phyloP scores from a whole-genome alignment of 1,284 basidiomycete species.

The Cryptococcus sp. region DNA sequence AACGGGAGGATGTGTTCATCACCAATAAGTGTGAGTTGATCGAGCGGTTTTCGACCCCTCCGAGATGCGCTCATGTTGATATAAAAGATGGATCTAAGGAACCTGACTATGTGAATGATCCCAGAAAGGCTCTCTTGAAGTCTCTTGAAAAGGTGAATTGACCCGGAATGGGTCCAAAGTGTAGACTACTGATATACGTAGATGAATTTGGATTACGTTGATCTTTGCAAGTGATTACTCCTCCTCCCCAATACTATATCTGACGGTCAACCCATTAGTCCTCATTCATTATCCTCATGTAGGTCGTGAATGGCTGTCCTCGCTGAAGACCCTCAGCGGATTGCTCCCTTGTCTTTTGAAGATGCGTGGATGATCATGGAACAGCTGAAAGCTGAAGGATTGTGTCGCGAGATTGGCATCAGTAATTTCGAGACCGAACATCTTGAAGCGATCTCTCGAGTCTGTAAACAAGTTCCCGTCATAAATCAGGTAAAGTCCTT shows the following conservation, averaged over 20 bases:
- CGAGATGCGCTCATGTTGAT: not conserved
- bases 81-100: not conserved
- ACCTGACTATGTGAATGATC: not conserved
- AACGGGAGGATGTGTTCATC: constrained; percentile 3
- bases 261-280: not conserved
- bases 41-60: not conserved
- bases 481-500: constrained; percentile 5
- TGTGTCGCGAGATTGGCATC: constrained; percentile 71
- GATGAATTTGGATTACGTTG: constrained; percentile 1
- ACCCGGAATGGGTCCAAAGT: not conserved
- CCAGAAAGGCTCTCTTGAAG: not conserved
- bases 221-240: not conserved
- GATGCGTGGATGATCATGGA: constrained; percentile 64
- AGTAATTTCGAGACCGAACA: constrained; percentile 60
- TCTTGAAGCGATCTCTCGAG: not conserved
- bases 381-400: constrained; percentile 57
- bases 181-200: not conserved
- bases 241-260: no score
- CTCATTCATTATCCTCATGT: constrained; percentile 2
- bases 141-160: not conserved
- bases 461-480: constrained; percentile 1
- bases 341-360: not conserved
- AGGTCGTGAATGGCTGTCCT: not conserved
- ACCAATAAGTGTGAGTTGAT: constrained; percentile 6
- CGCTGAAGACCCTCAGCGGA: not conserved